Percentiles rank a stretch among this genome's conserved stretches.
phyloP scores from a whole-genome alignment of 768 basidiomycete species.

The Ramaria rubella region DNA sequence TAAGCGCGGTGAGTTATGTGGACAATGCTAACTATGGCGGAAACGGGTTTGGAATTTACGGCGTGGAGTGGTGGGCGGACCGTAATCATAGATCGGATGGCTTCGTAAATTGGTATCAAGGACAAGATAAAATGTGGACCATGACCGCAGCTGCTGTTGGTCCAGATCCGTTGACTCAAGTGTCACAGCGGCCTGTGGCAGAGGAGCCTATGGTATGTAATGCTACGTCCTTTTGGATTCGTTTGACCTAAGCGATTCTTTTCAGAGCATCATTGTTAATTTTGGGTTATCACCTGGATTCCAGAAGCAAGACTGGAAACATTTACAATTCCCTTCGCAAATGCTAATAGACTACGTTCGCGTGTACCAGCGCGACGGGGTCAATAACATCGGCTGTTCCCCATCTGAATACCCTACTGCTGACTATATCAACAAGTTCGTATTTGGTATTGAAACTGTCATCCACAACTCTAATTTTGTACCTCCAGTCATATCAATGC shows the following conservation, averaged over 20 bases:
- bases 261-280: conserved; percentile 78
- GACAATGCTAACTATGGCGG: conserved; percentile 52
- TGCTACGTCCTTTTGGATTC: neutral
- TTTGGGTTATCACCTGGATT: conserved; percentile 74
- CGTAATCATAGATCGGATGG: conserved; percentile 56
- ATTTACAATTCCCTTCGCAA: conserved; percentile 68
- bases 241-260: neutral
- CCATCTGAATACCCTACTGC: conserved; percentile 73
- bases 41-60: conserved; percentile 52
- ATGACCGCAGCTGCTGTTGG: conserved; percentile 58
- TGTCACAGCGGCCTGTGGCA: conserved; percentile 62
- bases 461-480: neutral
- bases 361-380: conserved; percentile 73
- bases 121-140: conserved; percentile 65
- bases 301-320: conserved; percentile 62
- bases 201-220: conserved; percentile 88
- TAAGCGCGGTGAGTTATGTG: conserved; percentile 56
- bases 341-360: conserved; percentile 91
- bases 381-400: conserved; percentile 71
- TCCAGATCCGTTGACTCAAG: conserved; percentile 48
- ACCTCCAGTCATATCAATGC: conserved; percentile 40
- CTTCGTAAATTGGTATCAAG: conserved; percentile 78
- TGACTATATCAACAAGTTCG: conserved; percentile 66
- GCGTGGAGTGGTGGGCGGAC: conserved; percentile 77
- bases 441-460: neutral